Evolutionary conservation across 2,329 filamentous ascomycete genomes (phyloP).

Genomic region (Didymella exigua): DNA sequence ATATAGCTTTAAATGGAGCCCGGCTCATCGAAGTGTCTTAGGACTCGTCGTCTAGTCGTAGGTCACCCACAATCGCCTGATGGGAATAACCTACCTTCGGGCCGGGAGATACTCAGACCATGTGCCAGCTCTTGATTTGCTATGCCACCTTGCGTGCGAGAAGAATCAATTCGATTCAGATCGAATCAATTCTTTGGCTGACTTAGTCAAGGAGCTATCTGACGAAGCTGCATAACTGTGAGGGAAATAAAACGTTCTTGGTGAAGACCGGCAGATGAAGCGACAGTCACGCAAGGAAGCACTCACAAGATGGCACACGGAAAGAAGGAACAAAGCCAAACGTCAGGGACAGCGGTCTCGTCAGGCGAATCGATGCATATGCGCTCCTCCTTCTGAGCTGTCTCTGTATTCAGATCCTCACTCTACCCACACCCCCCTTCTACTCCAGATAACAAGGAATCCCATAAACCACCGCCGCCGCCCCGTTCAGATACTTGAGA

Average conservation of each 20-base stretch:
- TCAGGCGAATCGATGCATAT: not conserved
- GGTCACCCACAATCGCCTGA: not conserved
- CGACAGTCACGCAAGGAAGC: too few species aligned
- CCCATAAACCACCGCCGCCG: conserved; percentile 91
- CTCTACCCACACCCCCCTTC: not conserved
- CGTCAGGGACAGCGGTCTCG: not conserved
- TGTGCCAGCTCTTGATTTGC: not conserved
- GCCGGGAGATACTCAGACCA: not conserved
- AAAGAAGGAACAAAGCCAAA: too few species aligned
- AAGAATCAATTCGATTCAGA: not conserved
- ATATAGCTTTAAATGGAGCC: too few species aligned
- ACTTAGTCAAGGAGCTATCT: too few species aligned
- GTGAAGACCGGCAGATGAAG: too few species aligned
- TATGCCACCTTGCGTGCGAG: not conserved
- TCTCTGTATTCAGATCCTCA: not conserved
- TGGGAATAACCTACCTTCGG: not conserved
- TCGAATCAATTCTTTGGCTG: not conserved
- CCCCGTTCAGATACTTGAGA: conserved; percentile 89
- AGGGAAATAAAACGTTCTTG: too few species aligned
- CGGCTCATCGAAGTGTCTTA: too few species aligned
- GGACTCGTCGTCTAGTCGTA: not conserved
- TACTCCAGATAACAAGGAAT: conserved; percentile 80
- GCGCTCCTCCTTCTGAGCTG: not conserved
- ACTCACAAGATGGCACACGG: too few species aligned
- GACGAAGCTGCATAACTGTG: too few species aligned